Evolutionary conservation across 1,139 yeast genomes (phyloP).

Genomic region (Magnusiomyces sp.): DNA sequence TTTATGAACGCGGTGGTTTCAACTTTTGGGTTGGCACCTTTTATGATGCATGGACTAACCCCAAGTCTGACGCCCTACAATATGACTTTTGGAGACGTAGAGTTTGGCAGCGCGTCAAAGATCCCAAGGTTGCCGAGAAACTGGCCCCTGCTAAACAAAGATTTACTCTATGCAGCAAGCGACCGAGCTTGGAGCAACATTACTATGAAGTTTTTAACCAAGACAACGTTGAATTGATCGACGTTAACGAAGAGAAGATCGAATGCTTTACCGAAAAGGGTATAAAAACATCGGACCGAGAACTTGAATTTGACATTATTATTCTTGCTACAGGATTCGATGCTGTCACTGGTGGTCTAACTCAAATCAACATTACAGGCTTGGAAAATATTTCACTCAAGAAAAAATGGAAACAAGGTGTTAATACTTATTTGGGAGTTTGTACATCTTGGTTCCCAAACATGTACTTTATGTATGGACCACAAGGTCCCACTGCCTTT

Average conservation of each 20-base stretch:
- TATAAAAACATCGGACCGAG: conserved; percentile 19
- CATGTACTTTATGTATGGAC: conserved; percentile 29
- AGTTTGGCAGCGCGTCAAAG: conserved; percentile 22
- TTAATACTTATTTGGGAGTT: conserved; percentile 24
- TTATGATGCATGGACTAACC: conserved; percentile 21
- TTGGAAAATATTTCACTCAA: conserved; percentile 17
- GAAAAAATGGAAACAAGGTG: conserved; percentile 25
- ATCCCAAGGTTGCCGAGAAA: conserved; percentile 21
- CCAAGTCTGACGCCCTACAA: conserved; percentile 22
- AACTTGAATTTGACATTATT: conserved; percentile 24
- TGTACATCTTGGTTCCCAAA: conserved; percentile 26
- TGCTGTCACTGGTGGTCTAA: conserved; percentile 28
- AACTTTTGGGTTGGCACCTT: conserved; percentile 24
- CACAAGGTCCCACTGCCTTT: conserved; percentile 31
- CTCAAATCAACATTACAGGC: conserved; percentile 23
- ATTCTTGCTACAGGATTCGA: conserved; percentile 31
- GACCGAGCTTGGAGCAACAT: conserved; percentile 24
- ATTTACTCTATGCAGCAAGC: conserved; percentile 27
- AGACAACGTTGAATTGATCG: conserved; percentile 25
- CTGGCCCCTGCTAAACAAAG: conserved; percentile 26
- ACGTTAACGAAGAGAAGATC: conserved; percentile 24
- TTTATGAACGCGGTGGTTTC: conserved; percentile 24
- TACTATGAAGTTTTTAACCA: conserved; percentile 27
- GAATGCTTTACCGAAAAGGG: conserved; percentile 24
- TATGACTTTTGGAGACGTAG: conserved; percentile 26